Percentiles rank a stretch among this genome's conserved stretches.
Evolutionary conservation across 2,329 filamentous ascomycete genomes (phyloP).

Genomic region (Colletotrichum coccodes): DNA sequence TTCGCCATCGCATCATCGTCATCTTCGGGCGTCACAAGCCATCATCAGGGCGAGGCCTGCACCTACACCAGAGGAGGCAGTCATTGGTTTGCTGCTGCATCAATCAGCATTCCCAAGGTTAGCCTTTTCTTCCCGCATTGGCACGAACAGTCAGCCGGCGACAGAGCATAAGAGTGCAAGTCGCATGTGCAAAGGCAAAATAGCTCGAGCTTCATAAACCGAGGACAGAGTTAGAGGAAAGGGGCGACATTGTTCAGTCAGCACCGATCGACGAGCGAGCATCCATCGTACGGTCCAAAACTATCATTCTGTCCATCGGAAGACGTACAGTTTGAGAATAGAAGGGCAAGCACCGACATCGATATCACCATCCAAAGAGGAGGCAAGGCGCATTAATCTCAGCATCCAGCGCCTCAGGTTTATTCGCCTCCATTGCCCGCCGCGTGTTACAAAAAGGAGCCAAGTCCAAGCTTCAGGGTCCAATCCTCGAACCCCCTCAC

Average conservation of each 20-base stretch:
- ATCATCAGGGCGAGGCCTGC: background rate
- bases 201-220: background rate
- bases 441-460: conserved; percentile 4
- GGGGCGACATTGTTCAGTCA: background rate
- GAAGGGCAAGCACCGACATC: background rate
- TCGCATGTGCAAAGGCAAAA: background rate
- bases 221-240: no score
- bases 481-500: background rate
- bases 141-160: conserved; percentile 10
- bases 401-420: conserved; percentile 14
- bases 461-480: conserved; percentile 28
- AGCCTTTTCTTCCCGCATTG: background rate
- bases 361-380: background rate
- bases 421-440: conserved; percentile 19
- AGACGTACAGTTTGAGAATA: no score
- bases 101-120: background rate
- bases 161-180: conserved; percentile 8
- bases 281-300: no score
- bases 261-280: background rate
- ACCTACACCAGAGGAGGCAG: background rate
- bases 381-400: background rate
- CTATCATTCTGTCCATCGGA: no score
- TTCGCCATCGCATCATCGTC: background rate
- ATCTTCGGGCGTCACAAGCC: background rate
- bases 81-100: background rate